Base-by-base conservation (phyloP, 768 basidiomycete genomes). In the Boletus rubropictus region DNA sequence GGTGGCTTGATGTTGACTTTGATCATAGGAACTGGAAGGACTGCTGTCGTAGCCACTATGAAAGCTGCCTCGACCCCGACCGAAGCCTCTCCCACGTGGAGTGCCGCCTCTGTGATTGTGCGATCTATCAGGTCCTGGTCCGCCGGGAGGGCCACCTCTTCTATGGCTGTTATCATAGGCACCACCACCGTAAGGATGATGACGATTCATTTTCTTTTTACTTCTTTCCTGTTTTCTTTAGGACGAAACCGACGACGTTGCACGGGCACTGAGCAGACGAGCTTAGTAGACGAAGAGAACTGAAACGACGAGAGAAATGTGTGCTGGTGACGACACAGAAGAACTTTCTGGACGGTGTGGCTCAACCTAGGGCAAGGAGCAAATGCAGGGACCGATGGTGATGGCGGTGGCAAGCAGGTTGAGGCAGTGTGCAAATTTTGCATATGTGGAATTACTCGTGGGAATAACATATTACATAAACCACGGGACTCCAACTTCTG, bases 151-250 rank as follows among this genome's bases (percentile, higher is more conserved):
- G 48, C 82, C 84, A 39, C 84, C 84, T 63, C 86, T 80, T 59
- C 73, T 68, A 47, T 80, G 75, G 38, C 71, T 67, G 46, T 72
- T 70, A 51, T 87, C 87, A 74, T 80, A 83, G 61, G 72, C 70
- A 54, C 75, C 63, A 51, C 52, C 76, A 57, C 79, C 79, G 70
- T 92, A 92, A 21, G 89, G 89, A 78, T 91, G 87, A 70, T 90
- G 89, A 62, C 89, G 86, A 70, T 89, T 88, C 89, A 92, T 91
- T 45, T 47, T 32, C 40, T 44, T 49, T 62, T 51, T 41, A 54
- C 39, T 54, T 42, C 33, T 48, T 56, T 56, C 51, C 50, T 49
- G 42, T 50, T 60, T 65, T 63, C 63, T 62, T 49, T 34, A 59
- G 49, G 59, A 55, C 42, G 58, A 55, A 59, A 59, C 39, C 47